Conservation (phyloP, 495 filamentous ascomycete species). For the Penicillium roqueforti region DNA sequence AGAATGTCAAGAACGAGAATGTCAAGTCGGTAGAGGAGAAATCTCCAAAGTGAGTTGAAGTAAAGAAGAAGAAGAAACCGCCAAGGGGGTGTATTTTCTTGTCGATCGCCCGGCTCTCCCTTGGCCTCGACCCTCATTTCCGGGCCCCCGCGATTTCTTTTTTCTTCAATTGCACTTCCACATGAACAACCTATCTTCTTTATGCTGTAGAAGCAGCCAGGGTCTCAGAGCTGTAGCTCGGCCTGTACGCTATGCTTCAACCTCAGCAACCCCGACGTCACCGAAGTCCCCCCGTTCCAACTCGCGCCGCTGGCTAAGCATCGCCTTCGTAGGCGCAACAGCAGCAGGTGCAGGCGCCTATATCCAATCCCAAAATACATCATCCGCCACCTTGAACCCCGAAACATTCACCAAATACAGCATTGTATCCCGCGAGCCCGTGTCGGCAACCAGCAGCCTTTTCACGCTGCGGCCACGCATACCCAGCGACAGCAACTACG, state of each 20-base stretch:
- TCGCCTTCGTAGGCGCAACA: conserved; percentile 31
- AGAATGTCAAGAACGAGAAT: conserved; percentile 8
- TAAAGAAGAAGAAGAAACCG: conserved; percentile 3
- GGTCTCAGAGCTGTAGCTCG: conserved; percentile 7
- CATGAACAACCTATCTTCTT: conserved; percentile 27
- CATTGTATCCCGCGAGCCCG: conserved; percentile 58
- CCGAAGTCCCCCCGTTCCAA: neutral
- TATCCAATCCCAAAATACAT: conserved; percentile 26
- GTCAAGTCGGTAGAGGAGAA: neutral
- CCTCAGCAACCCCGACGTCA: conserved; percentile 9
- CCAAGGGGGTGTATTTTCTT: conserved; percentile 14
- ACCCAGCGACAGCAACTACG: conserved; percentile 33
- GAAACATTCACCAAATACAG: conserved; percentile 64
- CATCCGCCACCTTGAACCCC: conserved; percentile 39
- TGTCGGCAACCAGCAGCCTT: conserved; percentile 73
- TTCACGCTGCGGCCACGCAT: conserved; percentile 59
- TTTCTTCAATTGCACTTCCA: conserved; percentile 5
- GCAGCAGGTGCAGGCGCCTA: conserved; percentile 39
- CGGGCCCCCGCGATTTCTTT: conserved; percentile 19
- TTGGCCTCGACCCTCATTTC: conserved; percentile 11
- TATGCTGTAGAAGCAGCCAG: conserved; percentile 17
- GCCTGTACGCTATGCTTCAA: conserved; percentile 10
- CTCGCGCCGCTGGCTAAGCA: conserved; percentile 31
- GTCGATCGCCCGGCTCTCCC: conserved; percentile 25
- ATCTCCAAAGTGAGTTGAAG: neutral